Evolutionary conservation across 2,329 filamentous ascomycete species (phyloP).

Genomic region (Trichoderma aggressivum): DNA sequence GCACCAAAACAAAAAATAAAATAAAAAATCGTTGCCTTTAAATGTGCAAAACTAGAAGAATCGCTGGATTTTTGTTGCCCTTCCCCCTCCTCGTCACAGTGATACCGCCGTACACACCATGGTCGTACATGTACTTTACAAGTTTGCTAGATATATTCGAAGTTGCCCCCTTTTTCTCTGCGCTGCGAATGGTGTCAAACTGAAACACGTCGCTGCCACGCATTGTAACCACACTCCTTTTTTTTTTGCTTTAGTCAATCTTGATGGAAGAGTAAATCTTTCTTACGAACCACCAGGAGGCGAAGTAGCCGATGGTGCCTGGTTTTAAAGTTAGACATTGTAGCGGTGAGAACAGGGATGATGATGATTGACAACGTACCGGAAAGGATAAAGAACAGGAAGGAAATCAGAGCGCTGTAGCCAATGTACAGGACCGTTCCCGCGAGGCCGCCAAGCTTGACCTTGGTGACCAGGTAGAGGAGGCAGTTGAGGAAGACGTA

Average conservation of each 20-base stretch:
- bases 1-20: background rate
- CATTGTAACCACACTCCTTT: background rate
- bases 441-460: conserved; percentile 79
- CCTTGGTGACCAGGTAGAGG: conserved; percentile 84
- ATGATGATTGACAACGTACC: conserved; percentile 57
- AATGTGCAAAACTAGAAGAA: conserved; percentile 7
- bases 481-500: conserved; percentile 93
- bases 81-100: background rate
- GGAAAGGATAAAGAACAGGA: conserved; percentile 89
- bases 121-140: conserved; percentile 35
- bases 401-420: conserved; percentile 84
- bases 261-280: conserved; percentile 98
- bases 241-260: conserved; percentile 64
- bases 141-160: background rate
- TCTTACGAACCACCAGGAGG: conserved; percentile 89
- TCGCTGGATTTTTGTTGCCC: background rate
- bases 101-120: conserved; percentile 25
- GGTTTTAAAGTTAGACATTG: conserved; percentile 21
- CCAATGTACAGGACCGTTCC: conserved; percentile 90
- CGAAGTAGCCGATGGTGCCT: conserved; percentile 95
- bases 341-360: background rate
- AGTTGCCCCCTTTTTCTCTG: background rate
- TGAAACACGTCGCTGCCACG: background rate
- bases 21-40: background rate
- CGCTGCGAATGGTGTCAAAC: background rate